phyloP scores from a whole-genome alignment of 225 moss, liverwort and hornwort genomes.

The Pseudisothecium myosuroides region DNA sequence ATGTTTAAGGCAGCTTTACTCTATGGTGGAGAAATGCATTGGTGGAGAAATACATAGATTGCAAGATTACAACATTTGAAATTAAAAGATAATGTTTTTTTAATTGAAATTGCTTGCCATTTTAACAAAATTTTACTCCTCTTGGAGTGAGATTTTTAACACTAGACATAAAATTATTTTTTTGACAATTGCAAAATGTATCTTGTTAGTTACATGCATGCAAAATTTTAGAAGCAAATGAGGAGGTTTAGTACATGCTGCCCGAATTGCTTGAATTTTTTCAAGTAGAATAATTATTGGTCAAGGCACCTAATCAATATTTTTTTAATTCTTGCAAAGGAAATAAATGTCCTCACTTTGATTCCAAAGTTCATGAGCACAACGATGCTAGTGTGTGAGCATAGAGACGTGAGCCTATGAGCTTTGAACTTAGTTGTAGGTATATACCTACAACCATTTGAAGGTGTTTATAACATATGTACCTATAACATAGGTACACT shows the following conservation, averaged over 20 bases:
- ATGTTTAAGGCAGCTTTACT: too few relatives aligned
- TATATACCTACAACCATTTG: too few relatives aligned
- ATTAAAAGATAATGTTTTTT: neutral
- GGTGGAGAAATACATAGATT: too few relatives aligned
- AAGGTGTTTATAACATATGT: too few relatives aligned
- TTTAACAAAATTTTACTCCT: neutral
- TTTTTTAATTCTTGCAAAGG: neutral
- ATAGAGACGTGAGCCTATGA: too few relatives aligned
- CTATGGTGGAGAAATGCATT: too few relatives aligned
- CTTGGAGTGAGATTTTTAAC: neutral
- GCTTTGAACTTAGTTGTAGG: too few relatives aligned
- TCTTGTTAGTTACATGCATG: too few relatives aligned
- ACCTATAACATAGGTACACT: too few relatives aligned
- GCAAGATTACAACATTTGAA: neutral
- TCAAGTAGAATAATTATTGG: accelerated
- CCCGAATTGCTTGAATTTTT: neutral
- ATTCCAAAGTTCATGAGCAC: neutral
- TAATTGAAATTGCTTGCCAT: neutral
- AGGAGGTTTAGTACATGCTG: accelerated
- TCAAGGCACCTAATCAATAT: neutral
- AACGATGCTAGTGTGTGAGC: too few relatives aligned
- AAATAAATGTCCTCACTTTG: neutral
- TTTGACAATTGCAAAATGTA: neutral
- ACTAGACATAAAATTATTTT: neutral
- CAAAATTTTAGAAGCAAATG: neutral